Evolutionary conservation across 2,329 filamentous ascomycete genomes (phyloP).

Genomic region (Acephala macrosclerotiorum): DNA sequence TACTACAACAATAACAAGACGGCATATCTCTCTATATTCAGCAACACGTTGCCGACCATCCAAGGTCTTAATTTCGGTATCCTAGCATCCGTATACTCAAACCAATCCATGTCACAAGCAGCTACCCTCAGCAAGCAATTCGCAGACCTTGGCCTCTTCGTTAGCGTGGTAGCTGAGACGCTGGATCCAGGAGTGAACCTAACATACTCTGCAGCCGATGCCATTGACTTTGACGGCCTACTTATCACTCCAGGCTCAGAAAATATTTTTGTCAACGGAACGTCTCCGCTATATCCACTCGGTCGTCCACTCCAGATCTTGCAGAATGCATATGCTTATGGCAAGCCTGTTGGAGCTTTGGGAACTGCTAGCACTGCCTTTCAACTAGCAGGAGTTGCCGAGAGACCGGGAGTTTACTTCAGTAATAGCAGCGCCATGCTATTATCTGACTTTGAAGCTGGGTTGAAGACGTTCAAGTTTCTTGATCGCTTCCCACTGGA

Average conservation of each 20-base stretch:
- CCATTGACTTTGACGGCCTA: constrained; percentile 65
- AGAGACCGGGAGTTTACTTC: constrained; percentile 52
- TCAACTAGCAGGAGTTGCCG: constrained; percentile 44
- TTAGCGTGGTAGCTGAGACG: constrained; percentile 66
- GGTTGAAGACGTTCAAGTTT: constrained; percentile 71
- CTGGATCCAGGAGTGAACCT: constrained; percentile 62
- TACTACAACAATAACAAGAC: constrained; percentile 77
- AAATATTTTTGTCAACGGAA: constrained; percentile 58
- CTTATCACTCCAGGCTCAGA: constrained; percentile 53
- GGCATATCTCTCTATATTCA: constrained; percentile 64
- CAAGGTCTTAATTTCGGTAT: constrained; percentile 70
- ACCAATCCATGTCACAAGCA: constrained; percentile 55
- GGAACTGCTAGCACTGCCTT: constrained; percentile 48
- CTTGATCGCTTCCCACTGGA: constrained; percentile 68
- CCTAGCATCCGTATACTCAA: constrained; percentile 55
- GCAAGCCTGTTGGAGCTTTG: constrained; percentile 71
- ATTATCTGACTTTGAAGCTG: constrained; percentile 57
- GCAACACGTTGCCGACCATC: constrained; percentile 63
- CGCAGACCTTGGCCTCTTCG: constrained; percentile 57
- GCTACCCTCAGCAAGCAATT: constrained; percentile 58
- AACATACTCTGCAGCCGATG: constrained; percentile 71
- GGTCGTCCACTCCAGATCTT: constrained; percentile 70
- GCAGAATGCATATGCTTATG: constrained; percentile 68
- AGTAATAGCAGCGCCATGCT: constrained; percentile 43
- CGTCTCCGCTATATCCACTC: constrained; percentile 50